These are phyloP conservation scores for Hansenula sp. DNA, from an alignment of 1,139 yeast genomes.

Conservation along the genomic window DNA sequence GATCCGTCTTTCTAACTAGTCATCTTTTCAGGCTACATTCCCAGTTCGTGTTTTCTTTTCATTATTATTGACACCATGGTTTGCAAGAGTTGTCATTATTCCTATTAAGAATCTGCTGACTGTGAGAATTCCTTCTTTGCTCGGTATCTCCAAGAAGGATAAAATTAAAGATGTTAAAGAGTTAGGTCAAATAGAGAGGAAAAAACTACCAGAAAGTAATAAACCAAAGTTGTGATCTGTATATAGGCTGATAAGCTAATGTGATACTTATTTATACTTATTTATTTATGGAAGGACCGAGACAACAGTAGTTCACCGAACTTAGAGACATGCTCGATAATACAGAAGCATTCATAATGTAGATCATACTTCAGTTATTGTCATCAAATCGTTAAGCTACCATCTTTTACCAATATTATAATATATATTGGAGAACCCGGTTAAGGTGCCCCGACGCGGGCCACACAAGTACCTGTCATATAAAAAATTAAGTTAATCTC, in stretches of 20 bases:
- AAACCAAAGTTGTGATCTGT: constrained; percentile 1
- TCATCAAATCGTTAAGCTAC: too few species aligned
- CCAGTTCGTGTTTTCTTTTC: constrained; percentile 62
- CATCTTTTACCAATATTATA: too few species aligned
- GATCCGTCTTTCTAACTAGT: neutral
- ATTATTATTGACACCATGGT: constrained; percentile 60
- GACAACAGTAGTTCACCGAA: too few species aligned
- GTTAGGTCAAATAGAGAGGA: neutral
- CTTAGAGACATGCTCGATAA: too few species aligned
- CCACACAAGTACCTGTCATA: too few species aligned
- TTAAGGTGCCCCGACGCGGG: too few species aligned
- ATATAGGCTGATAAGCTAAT: neutral
- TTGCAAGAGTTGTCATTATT: constrained; percentile 54
- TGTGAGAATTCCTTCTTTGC: neutral
- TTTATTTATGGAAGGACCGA: neutral
- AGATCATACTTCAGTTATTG: too few species aligned
- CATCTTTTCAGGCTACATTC: constrained; percentile 30
- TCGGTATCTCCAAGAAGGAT: neutral
- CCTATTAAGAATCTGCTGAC: constrained; percentile 30
- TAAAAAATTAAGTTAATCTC: too few species aligned
- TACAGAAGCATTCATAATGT: too few species aligned
- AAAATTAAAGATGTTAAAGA: neutral
- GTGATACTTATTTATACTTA: neutral
- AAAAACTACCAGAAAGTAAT: neutral
- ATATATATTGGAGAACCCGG: too few species aligned